Evolutionary conservation across 768 basidiomycete species (phyloP).

Genomic region (Collybiopsis confluens): DNA sequence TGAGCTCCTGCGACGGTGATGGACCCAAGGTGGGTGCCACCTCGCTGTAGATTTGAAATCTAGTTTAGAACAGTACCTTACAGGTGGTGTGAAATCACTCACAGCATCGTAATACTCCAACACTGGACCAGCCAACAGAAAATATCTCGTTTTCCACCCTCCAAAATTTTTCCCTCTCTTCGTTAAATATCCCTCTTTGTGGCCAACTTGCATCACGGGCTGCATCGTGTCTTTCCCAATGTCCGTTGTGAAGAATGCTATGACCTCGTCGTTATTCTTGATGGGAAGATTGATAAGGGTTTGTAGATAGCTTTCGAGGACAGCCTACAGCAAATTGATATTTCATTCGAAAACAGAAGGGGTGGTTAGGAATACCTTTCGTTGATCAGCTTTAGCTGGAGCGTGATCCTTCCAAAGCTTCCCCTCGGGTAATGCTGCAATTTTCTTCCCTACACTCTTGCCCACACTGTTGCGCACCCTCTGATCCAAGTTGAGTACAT

Average conservation of each 20-base stretch:
- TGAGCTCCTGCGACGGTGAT: constrained; percentile 90
- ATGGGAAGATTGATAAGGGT: constrained; percentile 76
- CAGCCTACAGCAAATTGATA: constrained; percentile 37
- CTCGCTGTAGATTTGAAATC: constrained; percentile 50
- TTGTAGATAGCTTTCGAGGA: constrained; percentile 84
- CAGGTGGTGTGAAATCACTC: constrained; percentile 31
- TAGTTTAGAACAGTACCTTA: constrained; percentile 11
- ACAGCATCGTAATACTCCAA: constrained; percentile 96
- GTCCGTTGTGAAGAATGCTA: constrained; percentile 90
- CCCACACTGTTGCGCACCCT: constrained; percentile 65
- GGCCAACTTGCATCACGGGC: constrained; percentile 73
- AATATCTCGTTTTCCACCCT: constrained; percentile 95
- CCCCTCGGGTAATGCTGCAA: constrained; percentile 82
- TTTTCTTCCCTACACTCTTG: constrained; percentile 71
- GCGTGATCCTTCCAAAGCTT: constrained; percentile 96
- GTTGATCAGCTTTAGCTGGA: constrained; percentile 92
- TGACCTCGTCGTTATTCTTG: constrained; percentile 85
- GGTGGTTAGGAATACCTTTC: constrained; percentile 60
- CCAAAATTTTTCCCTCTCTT: constrained; percentile 98
- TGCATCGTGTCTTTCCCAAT: constrained; percentile 72
- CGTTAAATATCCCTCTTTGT: constrained; percentile 94
- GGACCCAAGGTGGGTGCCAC: constrained; percentile 87
- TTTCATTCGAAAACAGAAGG: constrained; percentile 7
- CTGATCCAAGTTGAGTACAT: constrained; percentile 85
- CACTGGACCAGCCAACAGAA: constrained; percentile 85